Evolutionary conservation across 2,329 filamentous ascomycete species (phyloP), one percentile per base, ranked within the genome.

Genomic region (Fusarium oxysporum): DNA sequence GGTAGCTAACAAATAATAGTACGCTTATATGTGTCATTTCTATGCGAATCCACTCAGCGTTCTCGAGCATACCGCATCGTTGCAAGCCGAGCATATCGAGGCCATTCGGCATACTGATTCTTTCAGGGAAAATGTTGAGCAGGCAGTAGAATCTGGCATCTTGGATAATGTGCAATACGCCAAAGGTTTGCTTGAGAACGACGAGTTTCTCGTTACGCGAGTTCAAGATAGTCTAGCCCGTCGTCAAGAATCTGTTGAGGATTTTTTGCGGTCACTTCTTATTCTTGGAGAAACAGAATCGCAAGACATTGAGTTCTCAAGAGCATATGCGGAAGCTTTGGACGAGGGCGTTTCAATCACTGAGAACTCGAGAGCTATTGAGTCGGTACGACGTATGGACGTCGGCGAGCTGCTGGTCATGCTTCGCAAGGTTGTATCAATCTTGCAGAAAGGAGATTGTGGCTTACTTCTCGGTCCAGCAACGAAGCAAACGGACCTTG

Each of bases 21-120:
- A 96, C 81, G 90, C 92, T 2, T 94, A 95, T 78, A 95, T 97
- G 93, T 93, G 92, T 64, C 92, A 95, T 79, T 96, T 93, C 78
- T 96, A 94, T 75, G 92, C 92, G 43, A 96, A 95, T 74, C 89
- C 92, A 2, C 84, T 95, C 7, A 93, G 91, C 68, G 80, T 94
- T 8, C 86, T 96, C 38, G 81, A 91, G 14, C 82, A 83, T 5
- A 68, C 69, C 30, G 48, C 72, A 80, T 11, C 23, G 30, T 71
- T 93, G 2, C 86, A 92, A 56, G 76, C 83, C 3, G 88, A 92
- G 67, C 91, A 93, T 72, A 80, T 92, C 12, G 89, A 93, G 73
- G 91, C 92, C 16, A 81, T 93, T 12, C 89, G 93, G 40, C 92
- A 88, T 65, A 82, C 94, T 23, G 86, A 89, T 5, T 96, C 93